phyloP scores from a whole-genome alignment of 495 filamentous ascomycete genomes.

The Talaromyces adpressus region DNA sequence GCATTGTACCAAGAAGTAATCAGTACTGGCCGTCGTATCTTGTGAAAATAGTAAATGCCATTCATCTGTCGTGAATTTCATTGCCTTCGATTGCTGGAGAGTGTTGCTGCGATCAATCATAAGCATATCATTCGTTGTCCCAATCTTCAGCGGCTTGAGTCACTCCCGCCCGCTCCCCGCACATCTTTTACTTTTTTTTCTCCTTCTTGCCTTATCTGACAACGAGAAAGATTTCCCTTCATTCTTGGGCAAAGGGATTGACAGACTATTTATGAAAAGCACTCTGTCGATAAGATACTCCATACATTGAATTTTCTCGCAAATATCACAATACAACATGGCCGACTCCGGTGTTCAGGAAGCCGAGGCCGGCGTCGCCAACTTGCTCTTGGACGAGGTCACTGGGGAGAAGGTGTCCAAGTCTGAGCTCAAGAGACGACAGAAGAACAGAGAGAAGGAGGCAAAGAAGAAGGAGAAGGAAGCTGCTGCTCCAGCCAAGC shows the following conservation, averaged over 20 bases:
- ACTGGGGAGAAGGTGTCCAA: slow-evolving; percentile 83
- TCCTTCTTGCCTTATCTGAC: neutral
- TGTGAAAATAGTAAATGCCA: neutral
- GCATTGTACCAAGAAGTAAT: neutral
- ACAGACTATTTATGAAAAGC: neutral
- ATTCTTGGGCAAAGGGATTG: neutral
- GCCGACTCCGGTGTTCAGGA: slow-evolving; percentile 45
- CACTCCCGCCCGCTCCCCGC: slow-evolving; percentile 6
- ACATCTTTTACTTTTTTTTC: slow-evolving; percentile 4
- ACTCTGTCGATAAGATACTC: neutral
- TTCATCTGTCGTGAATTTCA: neutral
- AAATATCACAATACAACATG: slow-evolving; percentile 22
- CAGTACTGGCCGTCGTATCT: neutral
- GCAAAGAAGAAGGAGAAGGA: slow-evolving; percentile 83
- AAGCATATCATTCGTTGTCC: neutral
- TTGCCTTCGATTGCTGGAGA: neutral
- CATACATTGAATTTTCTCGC: neutral
- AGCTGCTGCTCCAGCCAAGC: slow-evolving; percentile 61
- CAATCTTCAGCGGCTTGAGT: slow-evolving; percentile 4
- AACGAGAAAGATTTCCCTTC: neutral
- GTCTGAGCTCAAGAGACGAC: slow-evolving; percentile 88
- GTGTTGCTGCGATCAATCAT: neutral
- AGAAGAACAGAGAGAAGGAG: slow-evolving; percentile 83
- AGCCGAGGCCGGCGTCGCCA: slow-evolving; percentile 58
- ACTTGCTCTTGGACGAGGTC: slow-evolving; percentile 74